Conservation (phyloP, 2,329 filamentous ascomycete genomes). For the Penicillium sp. region DNA sequence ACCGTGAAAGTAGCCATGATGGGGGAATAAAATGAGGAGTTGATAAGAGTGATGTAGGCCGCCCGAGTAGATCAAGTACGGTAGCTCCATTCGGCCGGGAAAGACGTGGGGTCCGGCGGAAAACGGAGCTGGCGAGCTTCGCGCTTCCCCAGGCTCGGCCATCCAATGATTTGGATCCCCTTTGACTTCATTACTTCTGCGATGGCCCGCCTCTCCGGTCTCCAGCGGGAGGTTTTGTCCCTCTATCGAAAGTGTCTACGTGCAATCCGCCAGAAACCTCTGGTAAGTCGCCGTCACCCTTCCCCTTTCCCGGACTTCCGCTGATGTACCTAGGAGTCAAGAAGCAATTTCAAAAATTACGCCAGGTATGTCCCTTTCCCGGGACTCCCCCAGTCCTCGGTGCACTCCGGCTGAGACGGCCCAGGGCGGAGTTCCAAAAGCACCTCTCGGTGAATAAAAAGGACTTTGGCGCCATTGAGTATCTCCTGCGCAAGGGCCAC, state of each 20-base stretch:
- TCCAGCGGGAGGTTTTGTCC: constrained; percentile 84
- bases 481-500: constrained; percentile 74
- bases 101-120: constrained; percentile 18
- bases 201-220: constrained; percentile 65
- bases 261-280: constrained; percentile 75
- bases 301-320: background rate
- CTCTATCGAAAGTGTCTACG: constrained; percentile 86
- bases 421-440: constrained; percentile 73
- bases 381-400: constrained; percentile 4
- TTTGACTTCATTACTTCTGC: background rate
- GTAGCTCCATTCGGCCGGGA: constrained; percentile 30
- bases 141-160: background rate
- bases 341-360: constrained; percentile 42
- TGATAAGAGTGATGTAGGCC: background rate
- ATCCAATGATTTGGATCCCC: constrained; percentile 6
- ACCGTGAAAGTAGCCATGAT: constrained; percentile 50
- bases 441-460: constrained; percentile 70
- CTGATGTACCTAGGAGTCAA: constrained; percentile 35
- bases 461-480: constrained; percentile 83
- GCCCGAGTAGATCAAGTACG: background rate
- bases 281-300: constrained; percentile 49
- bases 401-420: constrained; percentile 15
- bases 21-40: background rate
- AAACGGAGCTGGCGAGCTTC: constrained; percentile 22
- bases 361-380: constrained; percentile 36